A percentile compares a stretch with the other conserved stretches of the same genome.
These are phyloP conservation scores for Aeminium ludgeri DNA, from an alignment of 495 filamentous ascomycete genomes.

Conservation along the genomic window DNA sequence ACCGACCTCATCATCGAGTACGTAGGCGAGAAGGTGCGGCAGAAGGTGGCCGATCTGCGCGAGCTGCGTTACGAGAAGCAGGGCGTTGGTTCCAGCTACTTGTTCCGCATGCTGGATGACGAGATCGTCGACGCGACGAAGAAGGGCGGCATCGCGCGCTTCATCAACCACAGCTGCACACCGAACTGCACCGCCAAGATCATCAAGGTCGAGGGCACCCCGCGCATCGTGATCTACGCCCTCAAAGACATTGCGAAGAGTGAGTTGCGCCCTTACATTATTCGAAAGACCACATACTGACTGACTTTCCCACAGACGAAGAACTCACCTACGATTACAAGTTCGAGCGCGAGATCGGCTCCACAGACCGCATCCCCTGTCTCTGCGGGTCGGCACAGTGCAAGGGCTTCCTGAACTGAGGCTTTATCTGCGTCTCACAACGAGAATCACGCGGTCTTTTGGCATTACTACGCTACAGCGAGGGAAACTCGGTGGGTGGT, in stretches of 20 bases:
- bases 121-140: slow-evolving; percentile 97
- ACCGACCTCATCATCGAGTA: slow-evolving; percentile 99
- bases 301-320: slow-evolving; percentile 47
- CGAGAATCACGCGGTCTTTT: no score
- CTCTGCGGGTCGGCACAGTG: slow-evolving; percentile 88
- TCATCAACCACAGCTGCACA: slow-evolving; percentile 98
- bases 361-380: slow-evolving; percentile 89
- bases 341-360: slow-evolving; percentile 92
- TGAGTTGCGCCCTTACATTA: slow-evolving; percentile 33
- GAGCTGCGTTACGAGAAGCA: slow-evolving; percentile 86
- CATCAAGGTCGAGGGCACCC: slow-evolving; percentile 98
- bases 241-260: slow-evolving; percentile 84
- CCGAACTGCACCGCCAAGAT: slow-evolving; percentile 99
- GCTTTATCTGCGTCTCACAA: not conserved
- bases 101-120: slow-evolving; percentile 96
- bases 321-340: slow-evolving; percentile 99
- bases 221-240: slow-evolving; percentile 97
- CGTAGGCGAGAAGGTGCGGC: slow-evolving; percentile 90
- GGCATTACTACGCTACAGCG: no score
- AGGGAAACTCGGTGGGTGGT: no score
- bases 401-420: slow-evolving; percentile 95
- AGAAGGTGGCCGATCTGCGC: slow-evolving; percentile 88
- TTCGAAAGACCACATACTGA: not conserved
- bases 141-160: slow-evolving; percentile 90
- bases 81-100: slow-evolving; percentile 90